Evolutionary conservation across 2,329 filamentous ascomycete species (phyloP).

Genomic region (Cercospora brassicicola): DNA sequence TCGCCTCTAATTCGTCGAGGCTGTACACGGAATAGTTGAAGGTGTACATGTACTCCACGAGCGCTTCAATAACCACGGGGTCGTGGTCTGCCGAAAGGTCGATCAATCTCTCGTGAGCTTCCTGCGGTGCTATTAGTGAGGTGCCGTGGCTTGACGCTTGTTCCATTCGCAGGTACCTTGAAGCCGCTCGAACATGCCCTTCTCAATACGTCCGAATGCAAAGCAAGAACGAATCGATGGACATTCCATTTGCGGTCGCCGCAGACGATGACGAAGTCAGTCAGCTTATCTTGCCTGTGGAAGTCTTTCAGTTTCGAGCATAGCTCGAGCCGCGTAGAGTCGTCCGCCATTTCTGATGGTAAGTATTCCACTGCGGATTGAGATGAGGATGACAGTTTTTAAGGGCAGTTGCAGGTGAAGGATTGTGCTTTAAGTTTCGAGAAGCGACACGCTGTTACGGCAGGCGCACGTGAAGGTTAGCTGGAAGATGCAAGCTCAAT

Average conservation of each 20-base stretch:
- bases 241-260: neutral
- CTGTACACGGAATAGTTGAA: neutral
- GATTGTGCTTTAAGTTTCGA: neutral
- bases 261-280: neutral
- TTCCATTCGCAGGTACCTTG: neutral
- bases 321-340: neutral
- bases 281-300: neutral
- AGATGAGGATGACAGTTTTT: too few relatives aligned
- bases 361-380: too few relatives aligned
- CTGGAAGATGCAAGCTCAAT: neutral
- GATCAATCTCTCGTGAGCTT: neutral
- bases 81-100: neutral
- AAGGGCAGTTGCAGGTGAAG: too few relatives aligned
- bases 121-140: neutral
- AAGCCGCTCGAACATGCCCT: neutral
- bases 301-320: neutral
- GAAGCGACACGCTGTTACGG: neutral
- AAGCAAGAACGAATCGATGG: neutral
- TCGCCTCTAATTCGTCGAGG: neutral
- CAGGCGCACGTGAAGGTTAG: neutral
- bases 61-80: neutral
- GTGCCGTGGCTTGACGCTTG: neutral
- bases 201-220: neutral
- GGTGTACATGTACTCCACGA: constrained; percentile 1
- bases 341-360: neutral